phyloP scores from a whole-genome alignment of 305 asterid species.

The Fraxinus nigra region DNA sequence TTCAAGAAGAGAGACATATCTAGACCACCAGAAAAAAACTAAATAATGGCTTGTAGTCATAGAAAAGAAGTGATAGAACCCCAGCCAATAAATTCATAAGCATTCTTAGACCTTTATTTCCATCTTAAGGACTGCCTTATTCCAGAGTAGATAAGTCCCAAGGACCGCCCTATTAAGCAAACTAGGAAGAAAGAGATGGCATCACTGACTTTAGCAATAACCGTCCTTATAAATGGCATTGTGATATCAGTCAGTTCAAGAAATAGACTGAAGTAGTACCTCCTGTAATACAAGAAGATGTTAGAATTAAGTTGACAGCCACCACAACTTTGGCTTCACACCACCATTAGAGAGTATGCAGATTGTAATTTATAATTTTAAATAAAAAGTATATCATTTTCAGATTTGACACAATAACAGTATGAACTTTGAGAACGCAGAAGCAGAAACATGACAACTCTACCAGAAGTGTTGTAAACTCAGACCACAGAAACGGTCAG shows the following conservation, averaged over 20 bases:
- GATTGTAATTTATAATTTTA: neutral
- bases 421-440: constrained; percentile 14
- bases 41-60: constrained; percentile 1
- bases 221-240: constrained; percentile 66
- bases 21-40: neutral
- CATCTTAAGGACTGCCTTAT: constrained; percentile 81
- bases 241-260: constrained; percentile 88
- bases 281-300: constrained; percentile 53
- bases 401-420: neutral
- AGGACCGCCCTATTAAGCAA: constrained; percentile 79
- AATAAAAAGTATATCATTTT: neutral
- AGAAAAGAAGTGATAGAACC: constrained; percentile 11
- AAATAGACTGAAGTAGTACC: constrained; percentile 85
- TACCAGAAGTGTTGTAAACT: neutral
- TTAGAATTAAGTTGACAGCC: constrained; percentile 7
- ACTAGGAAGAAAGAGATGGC: constrained; percentile 88
- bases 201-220: constrained; percentile 73
- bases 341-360: neutral
- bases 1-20: neutral
- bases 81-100: constrained; percentile 17
- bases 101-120: constrained; percentile 44
- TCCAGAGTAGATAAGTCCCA: constrained; percentile 90
- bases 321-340: constrained; percentile 6
- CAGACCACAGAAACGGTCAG: constrained; percentile 6
- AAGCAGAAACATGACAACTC: constrained; percentile 7